These are phyloP conservation scores for Nothophoma quercina DNA, from an alignment of 2,329 filamentous ascomycete genomes.

Conservation along the genomic window DNA sequence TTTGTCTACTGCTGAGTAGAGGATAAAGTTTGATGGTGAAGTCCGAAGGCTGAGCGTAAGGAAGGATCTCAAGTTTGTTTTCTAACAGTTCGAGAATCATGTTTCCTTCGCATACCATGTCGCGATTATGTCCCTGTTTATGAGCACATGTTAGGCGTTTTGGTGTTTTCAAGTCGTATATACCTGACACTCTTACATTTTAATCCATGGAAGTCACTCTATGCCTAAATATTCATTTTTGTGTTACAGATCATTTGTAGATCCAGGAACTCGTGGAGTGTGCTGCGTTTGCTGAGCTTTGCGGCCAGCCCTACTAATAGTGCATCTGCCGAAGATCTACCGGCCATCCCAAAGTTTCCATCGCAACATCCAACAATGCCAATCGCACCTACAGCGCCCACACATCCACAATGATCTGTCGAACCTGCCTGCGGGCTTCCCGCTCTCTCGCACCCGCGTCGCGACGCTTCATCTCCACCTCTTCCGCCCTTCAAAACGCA, in stretches of 20 bases:
- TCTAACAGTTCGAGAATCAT: not conserved
- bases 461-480: constrained; percentile 39
- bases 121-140: constrained; percentile 2
- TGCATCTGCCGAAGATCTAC: not conserved
- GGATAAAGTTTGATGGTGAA: not conserved
- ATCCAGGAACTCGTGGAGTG: no score
- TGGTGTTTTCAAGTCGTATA: constrained; percentile 7
- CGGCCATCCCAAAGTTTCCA: constrained; percentile 30
- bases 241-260: no score
- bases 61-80: not conserved
- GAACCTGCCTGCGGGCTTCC: constrained; percentile 47
- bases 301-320: not conserved
- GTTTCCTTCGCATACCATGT: constrained; percentile 17
- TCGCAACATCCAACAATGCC: not conserved
- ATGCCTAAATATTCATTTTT: not conserved
- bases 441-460: constrained; percentile 26
- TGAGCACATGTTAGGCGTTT: constrained; percentile 12
- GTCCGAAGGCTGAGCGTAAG: not conserved
- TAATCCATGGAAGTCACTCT: not conserved
- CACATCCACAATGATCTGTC: constrained; percentile 49
- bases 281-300: not conserved
- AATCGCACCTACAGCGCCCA: not conserved
- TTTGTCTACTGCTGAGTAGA: not conserved
- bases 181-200: constrained; percentile 2
- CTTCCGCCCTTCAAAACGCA: constrained; percentile 29